phyloP scores from a whole-genome alignment of 1,284 basidiomycete species.

The Flammula alnicola region DNA sequence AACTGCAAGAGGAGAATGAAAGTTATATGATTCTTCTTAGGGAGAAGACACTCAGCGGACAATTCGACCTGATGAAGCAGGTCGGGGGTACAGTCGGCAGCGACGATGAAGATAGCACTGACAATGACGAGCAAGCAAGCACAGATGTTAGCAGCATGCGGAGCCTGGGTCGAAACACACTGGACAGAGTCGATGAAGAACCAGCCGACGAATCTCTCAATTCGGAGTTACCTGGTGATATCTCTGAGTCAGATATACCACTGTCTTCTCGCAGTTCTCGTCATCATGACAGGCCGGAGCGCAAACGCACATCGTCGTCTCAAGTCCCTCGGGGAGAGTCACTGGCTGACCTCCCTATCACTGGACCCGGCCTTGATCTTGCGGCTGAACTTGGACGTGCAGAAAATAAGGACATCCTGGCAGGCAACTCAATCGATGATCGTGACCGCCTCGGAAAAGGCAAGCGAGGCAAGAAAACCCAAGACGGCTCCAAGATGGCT shows the following conservation, averaged over 20 bases:
- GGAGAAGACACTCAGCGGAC: slow-evolving; percentile 87
- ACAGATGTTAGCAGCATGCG: slow-evolving; percentile 57
- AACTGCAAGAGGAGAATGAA: slow-evolving; percentile 91
- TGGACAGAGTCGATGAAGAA: slow-evolving; percentile 65
- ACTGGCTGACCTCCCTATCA: slow-evolving; percentile 79
- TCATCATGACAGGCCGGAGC: slow-evolving; percentile 49
- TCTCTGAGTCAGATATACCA: slow-evolving; percentile 38
- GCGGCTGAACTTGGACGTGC: slow-evolving; percentile 90
- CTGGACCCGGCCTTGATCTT: slow-evolving; percentile 85
- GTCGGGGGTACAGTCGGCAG: slow-evolving; percentile 57
- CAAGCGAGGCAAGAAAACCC: slow-evolving; percentile 60
- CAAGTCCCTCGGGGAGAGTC: slow-evolving; percentile 68
- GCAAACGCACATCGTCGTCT: slow-evolving; percentile 57
- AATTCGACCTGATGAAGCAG: slow-evolving; percentile 75
- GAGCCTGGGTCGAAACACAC: slow-evolving; percentile 58
- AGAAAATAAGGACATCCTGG: slow-evolving; percentile 78
- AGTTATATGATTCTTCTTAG: slow-evolving; percentile 91
- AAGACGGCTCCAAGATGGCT: slow-evolving; percentile 41
- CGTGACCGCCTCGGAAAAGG: slow-evolving; percentile 52
- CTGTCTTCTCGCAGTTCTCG: slow-evolving; percentile 45
- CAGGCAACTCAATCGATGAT: slow-evolving; percentile 56
- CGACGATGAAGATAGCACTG: slow-evolving; percentile 52
- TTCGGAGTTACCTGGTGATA: slow-evolving; percentile 29
- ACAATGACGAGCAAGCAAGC: slow-evolving; percentile 53
- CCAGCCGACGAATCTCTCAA: slow-evolving; percentile 40